Evolutionary conservation across 164 flowering plant genomes (phyloP), one percentile per base, ranked within the genome.

Genomic region (Magnolia kwangsiensis): DNA sequence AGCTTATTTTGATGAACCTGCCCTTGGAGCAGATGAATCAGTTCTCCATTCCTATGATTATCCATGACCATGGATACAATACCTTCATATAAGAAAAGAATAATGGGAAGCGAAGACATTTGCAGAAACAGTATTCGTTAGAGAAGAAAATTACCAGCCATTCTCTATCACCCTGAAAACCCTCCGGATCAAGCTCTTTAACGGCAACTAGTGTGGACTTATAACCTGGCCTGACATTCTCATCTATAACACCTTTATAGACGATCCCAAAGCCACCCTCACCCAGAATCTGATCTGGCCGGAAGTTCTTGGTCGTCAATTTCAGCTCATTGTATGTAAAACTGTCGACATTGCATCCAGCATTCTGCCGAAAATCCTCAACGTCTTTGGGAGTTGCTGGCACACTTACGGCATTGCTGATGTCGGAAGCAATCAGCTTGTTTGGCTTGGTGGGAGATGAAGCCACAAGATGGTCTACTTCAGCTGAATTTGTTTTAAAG

Each of bases 201-300:
- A 93, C 87, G 24, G 99, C 99, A 79, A 95, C 99, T 74, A 82
- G 75, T 1, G 87, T 88, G 65, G 84, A 82, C 78, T 85, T 79
- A 80, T 86, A 89, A 49, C 92, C 98, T n/a, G 87, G 83, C 80
- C 92, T 86, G 75, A 95, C 89, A 77, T 49, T 81, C 65, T 88
- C 97, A 85, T 95, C 96, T 59, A 95, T 78, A 71, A 88, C 74
- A 68, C 99, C 99, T 86, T 86, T 91, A 78, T 95, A 93, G n/a
- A 95, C 99, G 71, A 89, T 82, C 63, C 99, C 99, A 83, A 95
- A 95, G 0, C 99, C 99, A 50, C 99, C 99, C 82, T 95, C 98
- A 20, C 99, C 99, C 11, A 95, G 87, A 65, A 92, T 89, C 63
- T 85, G 87, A 83, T 91, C 92, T 37, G 93, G 92, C 27, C 95